Evolutionary conservation across 2,329 filamentous ascomycete species (phyloP).

Genomic region (Dothistroma pini): DNA sequence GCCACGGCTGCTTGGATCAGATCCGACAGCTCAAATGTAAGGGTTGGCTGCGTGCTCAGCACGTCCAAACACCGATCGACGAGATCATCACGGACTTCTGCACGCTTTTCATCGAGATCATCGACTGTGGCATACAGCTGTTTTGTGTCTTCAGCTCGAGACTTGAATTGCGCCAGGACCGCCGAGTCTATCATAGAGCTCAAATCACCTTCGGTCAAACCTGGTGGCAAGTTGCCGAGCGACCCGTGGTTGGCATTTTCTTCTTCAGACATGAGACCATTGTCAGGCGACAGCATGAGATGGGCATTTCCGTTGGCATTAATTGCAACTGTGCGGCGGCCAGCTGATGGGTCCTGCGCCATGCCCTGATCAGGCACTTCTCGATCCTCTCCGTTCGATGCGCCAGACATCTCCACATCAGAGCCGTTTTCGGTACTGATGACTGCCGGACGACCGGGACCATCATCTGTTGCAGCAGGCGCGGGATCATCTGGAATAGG

Average conservation of each 20-base stretch:
- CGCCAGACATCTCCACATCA: slow-evolving; percentile 41
- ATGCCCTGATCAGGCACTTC: not conserved
- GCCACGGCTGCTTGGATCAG: slow-evolving; percentile 70
- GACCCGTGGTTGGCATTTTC: slow-evolving; percentile 26
- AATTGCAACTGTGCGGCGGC: not conserved
- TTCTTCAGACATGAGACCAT: slow-evolving; percentile 25
- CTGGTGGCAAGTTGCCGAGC: slow-evolving; percentile 24
- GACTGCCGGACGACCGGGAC: not conserved
- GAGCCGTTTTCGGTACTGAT: slow-evolving; percentile 3
- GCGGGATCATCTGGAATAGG: slow-evolving; percentile 28
- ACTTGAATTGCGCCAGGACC: slow-evolving; percentile 2
- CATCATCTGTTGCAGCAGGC: not conserved
- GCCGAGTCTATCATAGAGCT: slow-evolving; percentile 20
- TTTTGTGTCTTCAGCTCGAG: slow-evolving; percentile 30
- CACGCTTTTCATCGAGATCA: slow-evolving; percentile 72
- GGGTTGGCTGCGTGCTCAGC: slow-evolving; percentile 78
- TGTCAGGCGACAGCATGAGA: slow-evolving; percentile 11
- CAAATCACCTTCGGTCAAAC: slow-evolving; percentile 25
- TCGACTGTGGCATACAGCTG: slow-evolving; percentile 60
- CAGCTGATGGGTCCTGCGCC: not conserved
- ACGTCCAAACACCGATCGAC: slow-evolving; percentile 90
- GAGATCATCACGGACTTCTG: slow-evolving; percentile 67
- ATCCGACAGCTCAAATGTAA: slow-evolving; percentile 87
- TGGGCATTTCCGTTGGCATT: slow-evolving; percentile 9
- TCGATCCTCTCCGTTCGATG: slow-evolving; percentile 9